Base-by-base conservation (phyloP, 441 rosid species). In the Adansonia rubrostipa region DNA sequence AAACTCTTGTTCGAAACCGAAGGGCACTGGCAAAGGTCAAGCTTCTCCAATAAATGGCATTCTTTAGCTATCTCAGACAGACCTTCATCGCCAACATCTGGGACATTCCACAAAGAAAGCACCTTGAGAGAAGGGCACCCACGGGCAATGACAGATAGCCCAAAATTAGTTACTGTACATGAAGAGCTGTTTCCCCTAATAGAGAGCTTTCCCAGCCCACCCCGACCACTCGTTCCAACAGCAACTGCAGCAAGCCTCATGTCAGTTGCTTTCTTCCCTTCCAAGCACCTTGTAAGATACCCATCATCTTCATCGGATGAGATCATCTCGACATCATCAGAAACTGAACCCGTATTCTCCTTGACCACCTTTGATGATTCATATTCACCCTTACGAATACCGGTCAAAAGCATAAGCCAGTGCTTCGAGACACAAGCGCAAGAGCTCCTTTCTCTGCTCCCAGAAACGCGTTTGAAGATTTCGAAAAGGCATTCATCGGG, bases 401-500 rank as follows among this genome's bases (percentile, higher is more conserved):
- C 88, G 80, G 88, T 89, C 84, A 96, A 57, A 11, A 92, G 81
- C 78, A 80, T 83, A 82, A 96, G 95, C 99, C 98, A 96, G 5
- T 80, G 88, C 88, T 92, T 96, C 78, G 97, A 94, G 17, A 94
- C 97, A 67, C 86, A 89, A 82, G 97, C 96, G 73, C 88, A 89
- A 0, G 89, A 75, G 68, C 93, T 90, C 88, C 95, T 88, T 54
- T 92, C 99, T 78, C 83, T 83, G 47, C 93, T 91, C 1, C 89
- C 80, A 19, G 90, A 82, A 2, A 96, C 75, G 53, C 97, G 90
- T 58, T 91, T 91, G 47, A 94, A 90, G 81, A 96, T 92, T 93
- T 96, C 98, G 71, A 89, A 90, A 17, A 96, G 85, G 77, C 99
- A 94, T 84, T 92, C 98, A 66, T 94, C 97, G 0, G 98, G 99